These are phyloP conservation scores for Dioscorea alata DNA, from an alignment of 106 monocot genomes.

Conservation along the genomic window DNA sequence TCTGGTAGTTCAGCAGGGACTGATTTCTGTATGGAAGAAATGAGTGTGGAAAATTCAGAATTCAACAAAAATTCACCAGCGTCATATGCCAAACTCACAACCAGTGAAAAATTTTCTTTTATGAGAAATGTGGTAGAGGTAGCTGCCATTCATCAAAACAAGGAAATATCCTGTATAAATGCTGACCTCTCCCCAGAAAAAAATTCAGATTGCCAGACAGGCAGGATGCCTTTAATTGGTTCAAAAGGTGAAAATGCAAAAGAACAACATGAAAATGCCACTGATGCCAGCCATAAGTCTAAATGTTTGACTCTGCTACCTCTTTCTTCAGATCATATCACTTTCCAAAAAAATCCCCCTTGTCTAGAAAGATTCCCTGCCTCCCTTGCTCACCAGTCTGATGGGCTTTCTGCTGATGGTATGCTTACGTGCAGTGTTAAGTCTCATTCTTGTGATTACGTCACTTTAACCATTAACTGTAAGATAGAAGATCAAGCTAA, in stretches of 20 bases:
- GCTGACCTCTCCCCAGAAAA: neutral
- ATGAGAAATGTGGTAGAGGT: too few relatives aligned
- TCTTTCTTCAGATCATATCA: slow-evolving; percentile 1
- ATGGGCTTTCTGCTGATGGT: neutral
- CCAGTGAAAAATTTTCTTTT: too few relatives aligned
- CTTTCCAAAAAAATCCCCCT: neutral
- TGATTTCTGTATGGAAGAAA: too few relatives aligned
- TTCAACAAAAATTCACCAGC: too few relatives aligned
- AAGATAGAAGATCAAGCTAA: neutral
- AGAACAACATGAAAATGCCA: neutral
- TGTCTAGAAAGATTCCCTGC: neutral
- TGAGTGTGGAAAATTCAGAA: too few relatives aligned
- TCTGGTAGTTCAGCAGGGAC: too few relatives aligned
- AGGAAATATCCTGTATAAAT: neutral
- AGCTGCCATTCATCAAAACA: too few relatives aligned
- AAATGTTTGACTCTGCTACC: neutral
- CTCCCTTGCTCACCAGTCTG: neutral
- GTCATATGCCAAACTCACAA: too few relatives aligned
- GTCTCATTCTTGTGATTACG: neutral
- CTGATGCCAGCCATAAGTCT: neutral
- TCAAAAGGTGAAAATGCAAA: neutral
- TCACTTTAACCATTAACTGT: neutral
- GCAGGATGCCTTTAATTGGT: neutral
- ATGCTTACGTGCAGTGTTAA: neutral
- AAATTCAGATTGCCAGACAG: neutral